phyloP scores from a whole-genome alignment of 306 rosid genomes.

The Castanea sativa region DNA sequence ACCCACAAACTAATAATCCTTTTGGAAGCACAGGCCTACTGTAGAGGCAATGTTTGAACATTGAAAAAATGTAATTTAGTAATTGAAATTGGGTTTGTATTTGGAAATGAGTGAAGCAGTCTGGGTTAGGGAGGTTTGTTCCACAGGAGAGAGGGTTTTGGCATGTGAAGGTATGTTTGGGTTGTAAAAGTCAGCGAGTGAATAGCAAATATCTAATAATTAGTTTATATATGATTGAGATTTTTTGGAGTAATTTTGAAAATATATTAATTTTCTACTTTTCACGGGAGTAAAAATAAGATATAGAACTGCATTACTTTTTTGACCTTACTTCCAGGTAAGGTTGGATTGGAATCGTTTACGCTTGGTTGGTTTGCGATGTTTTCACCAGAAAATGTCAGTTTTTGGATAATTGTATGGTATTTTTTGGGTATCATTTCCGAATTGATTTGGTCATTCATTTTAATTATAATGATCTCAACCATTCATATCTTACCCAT shows the following conservation, averaged over 20 bases:
- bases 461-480: neutral
- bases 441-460: too few species aligned
- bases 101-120: conserved; percentile 42
- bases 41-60: conserved; percentile 24
- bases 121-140: conserved; percentile 34
- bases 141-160: conserved; percentile 37
- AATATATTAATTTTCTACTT: neutral
- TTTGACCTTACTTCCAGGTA: neutral
- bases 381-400: too few species aligned
- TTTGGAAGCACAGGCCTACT: conserved; percentile 90
- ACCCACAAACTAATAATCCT: conserved; percentile 76
- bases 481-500: neutral
- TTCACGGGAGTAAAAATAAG: neutral
- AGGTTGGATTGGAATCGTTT: too few species aligned
- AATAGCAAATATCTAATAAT: conserved; percentile 35
- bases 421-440: too few species aligned
- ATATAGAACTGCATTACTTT: neutral
- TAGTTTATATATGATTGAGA: conserved; percentile 35
- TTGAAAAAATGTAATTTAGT: conserved; percentile 18
- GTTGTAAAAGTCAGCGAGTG: conserved; percentile 40
- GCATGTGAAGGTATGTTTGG: conserved; percentile 30
- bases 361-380: neutral
- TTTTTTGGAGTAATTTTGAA: conserved; percentile 16
- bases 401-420: too few species aligned
- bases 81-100: conserved; percentile 47